Conservation (phyloP, 768 basidiomycete genomes). For the Hypholoma fasciculare region DNA sequence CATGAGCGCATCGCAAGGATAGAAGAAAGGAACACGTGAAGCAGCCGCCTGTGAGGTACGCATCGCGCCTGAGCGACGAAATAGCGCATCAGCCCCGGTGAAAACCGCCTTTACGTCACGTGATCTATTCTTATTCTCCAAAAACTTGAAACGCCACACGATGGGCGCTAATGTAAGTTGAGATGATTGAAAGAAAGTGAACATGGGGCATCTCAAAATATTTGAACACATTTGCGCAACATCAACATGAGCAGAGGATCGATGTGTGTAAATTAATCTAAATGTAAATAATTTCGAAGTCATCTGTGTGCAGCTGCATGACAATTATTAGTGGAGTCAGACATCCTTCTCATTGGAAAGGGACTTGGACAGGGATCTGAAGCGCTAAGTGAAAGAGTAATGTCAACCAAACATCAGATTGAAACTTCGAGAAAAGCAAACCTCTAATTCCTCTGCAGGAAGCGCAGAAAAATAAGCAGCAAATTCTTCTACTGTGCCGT, state of each 20-base stretch:
- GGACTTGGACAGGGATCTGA: conserved; percentile 9
- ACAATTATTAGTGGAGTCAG: conserved; percentile 7
- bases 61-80: no score
- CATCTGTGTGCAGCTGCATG: neutral
- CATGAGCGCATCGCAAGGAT: no score
- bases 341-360: neutral
- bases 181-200: conserved; percentile 1
- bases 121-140: conserved; percentile 12
- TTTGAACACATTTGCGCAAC: conserved; percentile 5
- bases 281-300: conserved; percentile 1
- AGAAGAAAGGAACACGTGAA: no score
- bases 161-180: conserved; percentile 10
- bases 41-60: no score
- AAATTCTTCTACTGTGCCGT: conserved; percentile 13
- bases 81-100: conserved; percentile 1
- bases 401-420: conserved; percentile 1
- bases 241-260: neutral
- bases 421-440: conserved; percentile 9
- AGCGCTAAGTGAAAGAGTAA: conserved; percentile 5
- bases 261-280: conserved; percentile 8
- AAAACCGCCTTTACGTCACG: conserved; percentile 11
- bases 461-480: conserved; percentile 8
- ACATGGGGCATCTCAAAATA: conserved; percentile 7
- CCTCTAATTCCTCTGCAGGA: conserved; percentile 11
- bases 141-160: conserved; percentile 6